Percentiles rank a stretch among this genome's conserved stretches.
These are phyloP conservation scores for Prunus yedoensis DNA, from an alignment of 331 rosid genomes.

Conservation along the genomic window DNA sequence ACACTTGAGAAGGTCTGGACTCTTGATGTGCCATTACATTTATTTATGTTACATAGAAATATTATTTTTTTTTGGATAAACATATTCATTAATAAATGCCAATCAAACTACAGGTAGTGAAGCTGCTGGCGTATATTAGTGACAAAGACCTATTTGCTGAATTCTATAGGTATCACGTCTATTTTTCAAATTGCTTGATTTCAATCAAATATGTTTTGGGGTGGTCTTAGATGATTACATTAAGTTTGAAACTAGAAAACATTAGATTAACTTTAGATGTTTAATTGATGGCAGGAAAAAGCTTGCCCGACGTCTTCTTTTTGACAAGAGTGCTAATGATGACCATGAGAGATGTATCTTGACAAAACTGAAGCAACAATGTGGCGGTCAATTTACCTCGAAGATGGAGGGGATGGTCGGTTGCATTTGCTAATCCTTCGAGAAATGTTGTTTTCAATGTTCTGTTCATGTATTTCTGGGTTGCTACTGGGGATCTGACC, in stretches of 20 bases:
- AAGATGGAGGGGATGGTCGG: constrained; percentile 99
- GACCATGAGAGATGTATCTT: constrained; percentile 96
- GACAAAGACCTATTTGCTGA: constrained; percentile 96
- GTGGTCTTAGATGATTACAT: background rate
- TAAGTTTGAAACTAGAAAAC: background rate
- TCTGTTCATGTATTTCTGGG: constrained; percentile 1
- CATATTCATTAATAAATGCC: background rate
- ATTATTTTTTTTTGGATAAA: background rate
- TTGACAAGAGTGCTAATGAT: constrained; percentile 98
- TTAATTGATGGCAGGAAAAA: constrained; percentile 70
- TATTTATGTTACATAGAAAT: constrained; percentile 15
- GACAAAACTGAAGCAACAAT: constrained; percentile 92
- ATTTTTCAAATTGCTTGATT: background rate
- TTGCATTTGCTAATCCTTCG: constrained; percentile 10
- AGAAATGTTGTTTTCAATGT: background rate
- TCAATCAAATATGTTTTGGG: background rate
- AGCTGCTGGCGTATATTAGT: constrained; percentile 88
- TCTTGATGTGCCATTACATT: constrained; percentile 16
- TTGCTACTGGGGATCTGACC: background rate
- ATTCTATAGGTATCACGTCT: constrained; percentile 67
- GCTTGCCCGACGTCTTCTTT: constrained; percentile 94
- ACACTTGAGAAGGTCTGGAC: constrained; percentile 77
- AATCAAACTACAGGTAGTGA: constrained; percentile 66
- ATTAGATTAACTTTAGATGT: constrained; percentile 6
- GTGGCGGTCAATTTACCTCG: constrained; percentile 94